A percentile compares a stretch with the other conserved stretches of the same genome.
Conservation (phyloP, 306 rosid species). For the Castanopsis chinensis region DNA sequence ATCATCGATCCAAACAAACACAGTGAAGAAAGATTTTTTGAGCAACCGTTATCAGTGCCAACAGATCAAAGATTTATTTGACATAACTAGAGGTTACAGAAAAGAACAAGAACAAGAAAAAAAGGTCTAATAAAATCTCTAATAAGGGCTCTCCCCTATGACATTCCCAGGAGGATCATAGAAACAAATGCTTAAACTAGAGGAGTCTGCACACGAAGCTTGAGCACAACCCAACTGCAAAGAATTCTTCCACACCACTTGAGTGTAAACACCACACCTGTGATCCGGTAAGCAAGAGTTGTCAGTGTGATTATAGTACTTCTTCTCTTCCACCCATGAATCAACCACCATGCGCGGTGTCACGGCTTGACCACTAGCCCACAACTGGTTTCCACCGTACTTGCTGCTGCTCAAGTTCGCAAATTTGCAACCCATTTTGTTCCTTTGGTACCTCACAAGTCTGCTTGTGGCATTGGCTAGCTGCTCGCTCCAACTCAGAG, state of each 20-base stretch:
- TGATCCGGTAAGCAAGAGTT: conserved; percentile 58
- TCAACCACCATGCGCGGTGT: conserved; percentile 61
- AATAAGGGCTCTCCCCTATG: conserved; percentile 70
- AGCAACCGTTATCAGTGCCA: too few species aligned
- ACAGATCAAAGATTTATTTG: too few species aligned
- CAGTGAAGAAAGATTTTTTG: too few species aligned
- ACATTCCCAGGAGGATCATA: conserved; percentile 77
- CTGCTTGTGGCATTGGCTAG: conserved; percentile 56
- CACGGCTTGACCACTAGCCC: conserved; percentile 39
- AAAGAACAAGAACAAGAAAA: too few species aligned
- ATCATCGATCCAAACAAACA: too few species aligned
- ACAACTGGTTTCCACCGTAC: conserved; percentile 82
- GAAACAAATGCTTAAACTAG: conserved; percentile 63
- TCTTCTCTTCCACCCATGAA: conserved; percentile 75
- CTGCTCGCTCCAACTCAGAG: conserved; percentile 62
- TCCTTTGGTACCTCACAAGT: conserved; percentile 60
- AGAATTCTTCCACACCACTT: conserved; percentile 81
- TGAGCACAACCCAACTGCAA: conserved; percentile 60
- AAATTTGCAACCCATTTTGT: conserved; percentile 57
- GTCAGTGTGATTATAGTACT: conserved; percentile 46
- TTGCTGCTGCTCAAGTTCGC: conserved; percentile 52
- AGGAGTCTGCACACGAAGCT: conserved; percentile 48
- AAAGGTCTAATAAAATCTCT: neutral
- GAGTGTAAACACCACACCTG: conserved; percentile 76
- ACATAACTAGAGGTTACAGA: too few species aligned